These are phyloP conservation scores for Cucurbita moschata DNA, from an alignment of 306 rosid genomes.

Conservation along the genomic window DNA sequence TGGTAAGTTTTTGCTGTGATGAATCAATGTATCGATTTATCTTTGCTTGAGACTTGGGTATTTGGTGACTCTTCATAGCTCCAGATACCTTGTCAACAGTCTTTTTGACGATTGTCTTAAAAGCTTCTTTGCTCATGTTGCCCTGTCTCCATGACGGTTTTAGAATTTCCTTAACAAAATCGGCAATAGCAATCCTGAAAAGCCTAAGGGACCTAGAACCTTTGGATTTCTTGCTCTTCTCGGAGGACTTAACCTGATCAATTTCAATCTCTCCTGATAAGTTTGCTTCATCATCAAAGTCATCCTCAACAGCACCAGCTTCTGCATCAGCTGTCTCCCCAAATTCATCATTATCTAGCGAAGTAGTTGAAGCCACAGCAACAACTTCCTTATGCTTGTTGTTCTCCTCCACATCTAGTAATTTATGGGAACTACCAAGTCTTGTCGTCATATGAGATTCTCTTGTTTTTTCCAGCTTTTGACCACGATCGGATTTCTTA, in stretches of 20 bases:
- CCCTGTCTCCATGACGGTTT: slow-evolving; percentile 99
- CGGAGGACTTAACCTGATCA: slow-evolving; percentile 59
- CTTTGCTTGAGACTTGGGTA: slow-evolving; percentile 83
- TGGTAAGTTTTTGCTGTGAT: slow-evolving; percentile 79
- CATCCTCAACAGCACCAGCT: slow-evolving; percentile 63
- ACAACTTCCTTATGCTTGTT: slow-evolving; percentile 32
- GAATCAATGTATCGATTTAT: slow-evolving; percentile 82
- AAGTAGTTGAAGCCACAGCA: slow-evolving; percentile 59
- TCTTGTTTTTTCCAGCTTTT: slow-evolving; percentile 35
- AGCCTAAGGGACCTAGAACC: slow-evolving; percentile 73
- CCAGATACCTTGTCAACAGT: slow-evolving; percentile 97
- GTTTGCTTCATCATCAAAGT: slow-evolving; percentile 40
- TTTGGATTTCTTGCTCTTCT: slow-evolving; percentile 60
- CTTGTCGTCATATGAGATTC: slow-evolving; percentile 37
- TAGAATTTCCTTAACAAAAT: slow-evolving; percentile 82
- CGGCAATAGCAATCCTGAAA: slow-evolving; percentile 78
- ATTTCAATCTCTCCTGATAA: slow-evolving; percentile 47
- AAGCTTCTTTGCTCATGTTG: slow-evolving; percentile 98
- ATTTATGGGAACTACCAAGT: slow-evolving; percentile 39
- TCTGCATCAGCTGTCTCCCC: slow-evolving; percentile 93
- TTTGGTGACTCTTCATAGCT: slow-evolving; percentile 82
- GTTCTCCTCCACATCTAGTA: slow-evolving; percentile 48
- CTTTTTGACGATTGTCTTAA: slow-evolving; percentile 94
- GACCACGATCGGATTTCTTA: slow-evolving; percentile 32
- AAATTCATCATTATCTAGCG: slow-evolving; percentile 65